These are phyloP conservation scores for Capsella rubella DNA, from an alignment of 441 rosid genomes.

Conservation along the genomic window DNA sequence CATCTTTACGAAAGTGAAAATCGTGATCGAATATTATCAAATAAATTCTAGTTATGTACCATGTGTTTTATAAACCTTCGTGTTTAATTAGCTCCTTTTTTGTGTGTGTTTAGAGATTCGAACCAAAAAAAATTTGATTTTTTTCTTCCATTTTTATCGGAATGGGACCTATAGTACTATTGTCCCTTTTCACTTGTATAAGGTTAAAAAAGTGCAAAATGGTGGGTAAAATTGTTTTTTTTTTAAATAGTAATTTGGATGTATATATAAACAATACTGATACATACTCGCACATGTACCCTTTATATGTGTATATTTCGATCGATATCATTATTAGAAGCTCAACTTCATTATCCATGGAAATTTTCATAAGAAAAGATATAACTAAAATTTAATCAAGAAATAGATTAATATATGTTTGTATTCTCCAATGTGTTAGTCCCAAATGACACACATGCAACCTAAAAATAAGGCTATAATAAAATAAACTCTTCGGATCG, in stretches of 20 bases:
- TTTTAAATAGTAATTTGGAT: slow-evolving; percentile 26
- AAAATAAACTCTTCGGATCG: neutral
- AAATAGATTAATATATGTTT: neutral
- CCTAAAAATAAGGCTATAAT: neutral
- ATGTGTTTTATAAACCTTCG: neutral
- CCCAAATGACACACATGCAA: slow-evolving; percentile 32
- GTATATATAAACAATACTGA: slow-evolving; percentile 25
- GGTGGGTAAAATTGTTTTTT: slow-evolving; percentile 9
- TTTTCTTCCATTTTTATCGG: neutral
- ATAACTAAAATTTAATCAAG: neutral
- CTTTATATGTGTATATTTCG: neutral
- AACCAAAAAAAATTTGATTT: neutral
- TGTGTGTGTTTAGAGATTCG: neutral
- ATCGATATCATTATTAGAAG: neutral
- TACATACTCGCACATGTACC: neutral
- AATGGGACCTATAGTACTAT: slow-evolving; percentile 20
- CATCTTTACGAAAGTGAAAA: slow-evolving; percentile 8
- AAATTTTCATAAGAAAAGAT: neutral
- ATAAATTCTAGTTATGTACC: neutral
- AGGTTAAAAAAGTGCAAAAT: slow-evolving; percentile 29
- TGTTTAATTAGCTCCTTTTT: neutral
- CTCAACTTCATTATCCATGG: neutral
- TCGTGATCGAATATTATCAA: neutral
- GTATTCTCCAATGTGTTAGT: neutral
- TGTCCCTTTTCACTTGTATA: slow-evolving; percentile 41